phyloP scores from a whole-genome alignment of 2,329 filamentous ascomycete genomes.

The Verticillium tricorpus region DNA sequence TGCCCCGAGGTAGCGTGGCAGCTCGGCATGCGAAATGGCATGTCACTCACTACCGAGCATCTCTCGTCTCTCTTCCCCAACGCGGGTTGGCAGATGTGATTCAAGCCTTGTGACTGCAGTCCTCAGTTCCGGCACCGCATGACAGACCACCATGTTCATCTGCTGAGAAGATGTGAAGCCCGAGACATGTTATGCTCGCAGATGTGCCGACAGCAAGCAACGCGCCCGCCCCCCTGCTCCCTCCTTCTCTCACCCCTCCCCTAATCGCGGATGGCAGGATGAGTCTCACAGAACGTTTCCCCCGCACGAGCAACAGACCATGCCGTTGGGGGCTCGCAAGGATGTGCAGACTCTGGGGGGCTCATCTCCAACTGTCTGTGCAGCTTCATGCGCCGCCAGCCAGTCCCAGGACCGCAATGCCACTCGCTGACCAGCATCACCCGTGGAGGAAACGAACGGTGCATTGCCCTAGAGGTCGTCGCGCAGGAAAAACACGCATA shows the following conservation, averaged over 20 bases:
- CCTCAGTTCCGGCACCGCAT: not conserved
- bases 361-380: conserved; percentile 15
- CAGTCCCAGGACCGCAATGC: not conserved
- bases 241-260: too few relatives aligned
- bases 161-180: not conserved
- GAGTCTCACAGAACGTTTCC: not conserved
- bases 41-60: not conserved
- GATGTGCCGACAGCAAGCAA: not conserved
- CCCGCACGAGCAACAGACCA: not conserved
- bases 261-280: too few relatives aligned
- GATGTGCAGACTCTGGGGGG: conserved; percentile 1
- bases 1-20: not conserved
- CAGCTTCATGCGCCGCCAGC: conserved; percentile 9
- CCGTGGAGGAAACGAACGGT: not conserved
- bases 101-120: not conserved
- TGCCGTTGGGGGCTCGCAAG: not conserved
- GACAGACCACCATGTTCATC: not conserved
- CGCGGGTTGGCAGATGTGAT: not conserved
- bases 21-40: not conserved
- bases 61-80: not conserved
- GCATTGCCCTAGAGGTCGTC: not conserved
- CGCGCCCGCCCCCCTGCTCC: not conserved
- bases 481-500: not conserved
- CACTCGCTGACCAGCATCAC: not conserved
- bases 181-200: not conserved